These are phyloP conservation scores for Mycosarcoma mackinlayi DNA, from an alignment of 1,284 basidiomycete species.

Conservation along the genomic window DNA sequence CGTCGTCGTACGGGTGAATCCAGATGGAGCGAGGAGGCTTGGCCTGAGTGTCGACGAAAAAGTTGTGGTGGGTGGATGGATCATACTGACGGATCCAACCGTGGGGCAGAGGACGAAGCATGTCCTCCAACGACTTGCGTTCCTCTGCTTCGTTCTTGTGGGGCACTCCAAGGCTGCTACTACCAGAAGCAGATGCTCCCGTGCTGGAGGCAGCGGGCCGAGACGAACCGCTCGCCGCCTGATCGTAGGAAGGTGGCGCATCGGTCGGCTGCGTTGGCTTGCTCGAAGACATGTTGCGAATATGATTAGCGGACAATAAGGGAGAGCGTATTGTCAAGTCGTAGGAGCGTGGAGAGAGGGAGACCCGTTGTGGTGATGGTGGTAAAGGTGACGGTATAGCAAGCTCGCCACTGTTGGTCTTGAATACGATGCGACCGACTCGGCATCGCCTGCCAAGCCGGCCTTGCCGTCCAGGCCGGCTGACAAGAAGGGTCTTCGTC, in stretches of 20 bases:
- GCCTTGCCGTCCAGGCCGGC: too few relatives aligned
- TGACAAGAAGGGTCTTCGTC: too few relatives aligned
- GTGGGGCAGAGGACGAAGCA: conserved; percentile 54
- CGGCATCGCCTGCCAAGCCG: too few relatives aligned
- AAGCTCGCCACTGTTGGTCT: background rate
- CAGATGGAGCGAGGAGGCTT: conserved; percentile 67
- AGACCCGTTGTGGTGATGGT: conserved; percentile 2
- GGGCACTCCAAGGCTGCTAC: conserved; percentile 18
- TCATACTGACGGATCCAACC: conserved; percentile 66
- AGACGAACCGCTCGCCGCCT: conserved; percentile 25
- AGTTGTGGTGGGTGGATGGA: conserved; percentile 50
- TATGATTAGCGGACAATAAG: too few relatives aligned
- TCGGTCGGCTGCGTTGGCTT: conserved; percentile 19
- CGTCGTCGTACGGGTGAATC: conserved; percentile 65
- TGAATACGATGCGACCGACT: too few relatives aligned
- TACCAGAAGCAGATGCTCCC: conserved; percentile 3
- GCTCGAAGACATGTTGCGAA: conserved; percentile 13
- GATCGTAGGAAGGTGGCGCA: conserved; percentile 45
- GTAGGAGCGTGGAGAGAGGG: too few relatives aligned
- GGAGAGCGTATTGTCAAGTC: too few relatives aligned
- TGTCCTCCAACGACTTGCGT: conserved; percentile 48
- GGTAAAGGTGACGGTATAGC: background rate
- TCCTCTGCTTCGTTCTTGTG: conserved; percentile 7
- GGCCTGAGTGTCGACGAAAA: conserved; percentile 64
- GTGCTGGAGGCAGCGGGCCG: conserved; percentile 7